phyloP scores from a whole-genome alignment of 441 rosid genomes.

The Brassica hybrid region DNA sequence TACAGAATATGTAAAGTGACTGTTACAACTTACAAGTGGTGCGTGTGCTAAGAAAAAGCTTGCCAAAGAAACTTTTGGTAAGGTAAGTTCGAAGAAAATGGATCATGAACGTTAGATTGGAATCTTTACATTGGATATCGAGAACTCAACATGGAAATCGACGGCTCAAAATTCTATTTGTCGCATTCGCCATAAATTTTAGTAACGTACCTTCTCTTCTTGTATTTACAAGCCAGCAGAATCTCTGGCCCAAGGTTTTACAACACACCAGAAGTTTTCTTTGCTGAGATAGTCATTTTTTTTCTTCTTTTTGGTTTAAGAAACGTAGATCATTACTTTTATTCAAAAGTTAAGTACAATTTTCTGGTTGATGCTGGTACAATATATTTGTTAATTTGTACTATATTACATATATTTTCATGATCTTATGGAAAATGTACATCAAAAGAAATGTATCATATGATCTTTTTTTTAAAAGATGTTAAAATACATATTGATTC shows the following conservation, averaged over 20 bases:
- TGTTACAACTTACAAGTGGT: conserved; percentile 14
- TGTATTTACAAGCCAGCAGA: conserved; percentile 24
- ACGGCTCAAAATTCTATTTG: conserved; percentile 24
- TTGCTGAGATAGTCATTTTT: not conserved
- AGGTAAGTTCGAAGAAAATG: conserved; percentile 6
- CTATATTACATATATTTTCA: not conserved
- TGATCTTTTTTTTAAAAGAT: not conserved
- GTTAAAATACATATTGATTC: not conserved
- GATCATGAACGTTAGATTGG: conserved; percentile 22
- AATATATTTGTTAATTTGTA: not conserved
- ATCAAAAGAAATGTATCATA: not conserved
- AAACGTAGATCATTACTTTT: not conserved
- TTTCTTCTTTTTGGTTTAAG: not conserved
- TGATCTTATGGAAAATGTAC: not conserved
- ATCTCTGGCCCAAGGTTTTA: conserved; percentile 29
- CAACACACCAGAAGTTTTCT: conserved; percentile 3
- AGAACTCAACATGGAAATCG: conserved; percentile 18
- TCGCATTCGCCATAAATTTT: conserved; percentile 17
- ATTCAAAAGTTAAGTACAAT: not conserved
- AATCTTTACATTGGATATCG: not conserved
- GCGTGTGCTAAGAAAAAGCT: not conserved
- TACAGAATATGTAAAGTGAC: not conserved
- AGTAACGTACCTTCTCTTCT: not conserved
- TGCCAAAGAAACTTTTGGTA: not conserved
- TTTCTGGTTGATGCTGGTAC: not conserved